These are phyloP conservation scores for Fusarium sulawesiense DNA, from an alignment of 2,329 filamentous ascomycete genomes.

Conservation along the genomic window DNA sequence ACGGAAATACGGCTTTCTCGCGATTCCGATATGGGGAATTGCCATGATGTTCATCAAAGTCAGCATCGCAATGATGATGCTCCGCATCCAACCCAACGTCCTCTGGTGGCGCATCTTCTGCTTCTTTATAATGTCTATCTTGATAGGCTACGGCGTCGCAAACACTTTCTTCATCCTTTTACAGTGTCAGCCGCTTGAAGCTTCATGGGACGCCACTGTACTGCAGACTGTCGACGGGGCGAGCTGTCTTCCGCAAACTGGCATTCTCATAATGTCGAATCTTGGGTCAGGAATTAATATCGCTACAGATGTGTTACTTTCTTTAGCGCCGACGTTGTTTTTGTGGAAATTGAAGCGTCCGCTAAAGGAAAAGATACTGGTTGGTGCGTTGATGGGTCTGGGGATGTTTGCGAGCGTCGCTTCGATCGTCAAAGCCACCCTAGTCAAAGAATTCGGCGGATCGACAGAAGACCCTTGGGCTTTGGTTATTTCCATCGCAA, in stretches of 20 bases:
- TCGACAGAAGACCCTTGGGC: constrained; percentile 18
- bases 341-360: constrained; percentile 13
- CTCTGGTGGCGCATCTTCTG: constrained; percentile 18
- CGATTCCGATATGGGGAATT: constrained; percentile 14
- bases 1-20: constrained; percentile 11
- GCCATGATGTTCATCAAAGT: constrained; percentile 29
- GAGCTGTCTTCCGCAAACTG: constrained; percentile 12
- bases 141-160: constrained; percentile 7
- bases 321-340: constrained; percentile 10
- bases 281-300: constrained; percentile 7
- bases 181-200: constrained; percentile 11
- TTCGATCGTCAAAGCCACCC: constrained; percentile 14
- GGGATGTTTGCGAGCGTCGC: constrained; percentile 16
- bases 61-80: constrained; percentile 31
- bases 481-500: constrained; percentile 20
- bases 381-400: constrained; percentile 15
- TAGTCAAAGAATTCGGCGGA: constrained; percentile 23
- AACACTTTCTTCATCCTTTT: constrained; percentile 21
- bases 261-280: constrained; percentile 18
- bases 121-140: constrained; percentile 6
- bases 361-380: constrained; percentile 14
- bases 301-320: constrained; percentile 6
- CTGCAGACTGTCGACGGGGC: constrained; percentile 2
- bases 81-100: constrained; percentile 6
- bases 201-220: neutral